A percentile compares a stretch with the other conserved stretches of the same genome.
Evolutionary conservation across 2,329 filamentous ascomycete genomes (phyloP).

Genomic region (Colletotrichum godetiae): DNA sequence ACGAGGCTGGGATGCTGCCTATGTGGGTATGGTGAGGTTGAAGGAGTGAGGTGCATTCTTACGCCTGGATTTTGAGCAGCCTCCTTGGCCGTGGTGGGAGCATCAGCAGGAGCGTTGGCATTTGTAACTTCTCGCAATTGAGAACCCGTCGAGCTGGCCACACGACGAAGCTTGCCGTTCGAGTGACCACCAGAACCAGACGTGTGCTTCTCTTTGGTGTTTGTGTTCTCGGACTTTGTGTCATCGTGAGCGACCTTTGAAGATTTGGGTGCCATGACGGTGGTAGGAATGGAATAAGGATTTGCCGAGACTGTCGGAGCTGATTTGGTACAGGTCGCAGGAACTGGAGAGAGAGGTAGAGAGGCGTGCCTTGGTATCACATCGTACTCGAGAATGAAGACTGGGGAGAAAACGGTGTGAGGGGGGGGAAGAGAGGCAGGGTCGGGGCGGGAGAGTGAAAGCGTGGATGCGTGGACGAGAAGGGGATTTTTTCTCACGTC

Average conservation of each 20-base stretch:
- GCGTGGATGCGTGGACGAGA: neutral
- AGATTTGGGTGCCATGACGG: constrained; percentile 59
- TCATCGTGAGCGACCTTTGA: constrained; percentile 56
- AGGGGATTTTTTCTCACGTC: constrained; percentile 34
- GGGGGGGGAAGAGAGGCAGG: neutral
- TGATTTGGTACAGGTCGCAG: constrained; percentile 58
- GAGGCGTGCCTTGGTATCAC: constrained; percentile 46
- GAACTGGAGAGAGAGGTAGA: constrained; percentile 46
- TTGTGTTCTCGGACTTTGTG: constrained; percentile 53
- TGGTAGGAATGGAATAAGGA: neutral
- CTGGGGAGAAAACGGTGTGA: constrained; percentile 5
- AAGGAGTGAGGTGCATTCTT: constrained; percentile 18
- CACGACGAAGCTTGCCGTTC: constrained; percentile 67
- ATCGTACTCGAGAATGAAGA: constrained; percentile 23
- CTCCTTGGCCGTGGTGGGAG: constrained; percentile 22
- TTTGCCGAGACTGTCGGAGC: constrained; percentile 10
- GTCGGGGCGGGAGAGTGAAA: neutral
- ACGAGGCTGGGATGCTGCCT: constrained; percentile 15
- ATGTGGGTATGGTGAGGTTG: neutral
- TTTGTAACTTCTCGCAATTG: constrained; percentile 38
- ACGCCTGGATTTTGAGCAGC: constrained; percentile 29
- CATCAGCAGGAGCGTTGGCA: constrained; percentile 45
- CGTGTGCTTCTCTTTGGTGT: constrained; percentile 58
- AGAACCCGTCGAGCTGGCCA: constrained; percentile 61
- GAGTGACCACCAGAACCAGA: constrained; percentile 47